A percentile compares a stretch with the other conserved stretches of the same genome.
These are phyloP conservation scores for Agaricus subrufescens DNA, from an alignment of 768 basidiomycete species.

Conservation along the genomic window DNA sequence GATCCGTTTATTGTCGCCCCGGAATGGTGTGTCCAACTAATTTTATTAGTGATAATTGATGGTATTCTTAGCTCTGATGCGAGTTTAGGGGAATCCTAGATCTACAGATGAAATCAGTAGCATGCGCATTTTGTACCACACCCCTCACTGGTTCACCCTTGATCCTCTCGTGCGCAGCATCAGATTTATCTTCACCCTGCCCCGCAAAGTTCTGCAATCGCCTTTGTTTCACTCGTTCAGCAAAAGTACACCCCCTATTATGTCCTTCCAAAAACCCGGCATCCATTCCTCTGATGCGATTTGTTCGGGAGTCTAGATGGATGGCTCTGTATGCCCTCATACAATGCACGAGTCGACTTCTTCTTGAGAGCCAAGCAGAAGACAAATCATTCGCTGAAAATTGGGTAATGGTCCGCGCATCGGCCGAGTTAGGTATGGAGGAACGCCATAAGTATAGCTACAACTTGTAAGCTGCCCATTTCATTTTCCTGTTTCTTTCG, in stretches of 20 bases:
- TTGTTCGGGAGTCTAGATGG: conserved; percentile 60
- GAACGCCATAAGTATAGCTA: conserved; percentile 54
- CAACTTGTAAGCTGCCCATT: conserved; percentile 30
- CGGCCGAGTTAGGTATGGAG: conserved; percentile 78
- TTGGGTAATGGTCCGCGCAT: conserved; percentile 49
- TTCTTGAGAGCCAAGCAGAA: conserved; percentile 48
- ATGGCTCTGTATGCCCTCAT: conserved; percentile 73
- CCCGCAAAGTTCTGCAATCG: conserved; percentile 75
- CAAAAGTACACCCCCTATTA: conserved; percentile 61
- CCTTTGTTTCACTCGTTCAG: conserved; percentile 65
- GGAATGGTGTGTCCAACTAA: conserved; percentile 51
- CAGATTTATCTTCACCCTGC: conserved; percentile 41
- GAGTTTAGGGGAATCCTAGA: conserved; percentile 71
- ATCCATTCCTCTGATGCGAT: conserved; percentile 52
- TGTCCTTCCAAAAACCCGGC: conserved; percentile 76
- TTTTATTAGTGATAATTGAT: background rate
- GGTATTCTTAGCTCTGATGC: background rate
- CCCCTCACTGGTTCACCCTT: conserved; percentile 45
- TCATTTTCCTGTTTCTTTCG: conserved; percentile 2
- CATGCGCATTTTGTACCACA: conserved; percentile 75
- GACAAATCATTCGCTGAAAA: conserved; percentile 44
- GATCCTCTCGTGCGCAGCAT: conserved; percentile 48
- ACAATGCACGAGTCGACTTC: conserved; percentile 58
- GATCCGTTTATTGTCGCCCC: conserved; percentile 78
- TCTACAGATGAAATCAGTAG: conserved; percentile 49